These are phyloP conservation scores for Curvularia sp. DNA, from an alignment of 2,329 filamentous ascomycete genomes.

Conservation along the genomic window DNA sequence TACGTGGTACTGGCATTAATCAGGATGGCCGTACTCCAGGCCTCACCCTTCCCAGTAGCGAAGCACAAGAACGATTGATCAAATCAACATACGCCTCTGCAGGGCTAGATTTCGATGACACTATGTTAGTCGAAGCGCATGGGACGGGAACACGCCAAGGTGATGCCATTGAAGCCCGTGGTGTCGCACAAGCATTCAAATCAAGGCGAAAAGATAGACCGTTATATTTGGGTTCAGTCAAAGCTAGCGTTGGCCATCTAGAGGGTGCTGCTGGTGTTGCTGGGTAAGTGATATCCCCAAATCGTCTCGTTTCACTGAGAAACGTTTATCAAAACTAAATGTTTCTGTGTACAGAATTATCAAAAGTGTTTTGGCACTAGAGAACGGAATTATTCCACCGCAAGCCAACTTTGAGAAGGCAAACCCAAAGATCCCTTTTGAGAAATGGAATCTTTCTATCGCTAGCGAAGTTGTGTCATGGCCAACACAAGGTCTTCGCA, in stretches of 20 bases:
- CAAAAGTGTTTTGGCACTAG: conserved; percentile 1
- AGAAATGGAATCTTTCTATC: conserved; percentile 7
- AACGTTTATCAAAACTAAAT: not conserved
- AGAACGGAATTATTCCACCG: conserved; percentile 5
- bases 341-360: conserved; percentile 1
- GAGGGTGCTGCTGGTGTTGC: conserved; percentile 6
- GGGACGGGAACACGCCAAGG: conserved; percentile 1
- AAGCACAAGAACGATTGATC: conserved; percentile 3
- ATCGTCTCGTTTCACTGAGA: not conserved
- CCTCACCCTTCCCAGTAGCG: not conserved
- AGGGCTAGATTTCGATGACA: not conserved
- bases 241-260: conserved; percentile 1
- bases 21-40: not conserved
- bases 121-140: conserved; percentile 1
- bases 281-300: not conserved
- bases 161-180: conserved; percentile 5
- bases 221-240: not conserved
- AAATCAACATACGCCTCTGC: conserved; percentile 1
- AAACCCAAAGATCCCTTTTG: conserved; percentile 10
- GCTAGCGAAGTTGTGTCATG: conserved; percentile 11
- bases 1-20: conserved; percentile 19
- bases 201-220: not conserved
- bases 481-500: conserved; percentile 10
- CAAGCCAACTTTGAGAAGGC: conserved; percentile 2
- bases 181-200: conserved; percentile 1